Evolutionary conservation across 805 yeast species (phyloP).

Genomic region (Suhomyces sp.): DNA sequence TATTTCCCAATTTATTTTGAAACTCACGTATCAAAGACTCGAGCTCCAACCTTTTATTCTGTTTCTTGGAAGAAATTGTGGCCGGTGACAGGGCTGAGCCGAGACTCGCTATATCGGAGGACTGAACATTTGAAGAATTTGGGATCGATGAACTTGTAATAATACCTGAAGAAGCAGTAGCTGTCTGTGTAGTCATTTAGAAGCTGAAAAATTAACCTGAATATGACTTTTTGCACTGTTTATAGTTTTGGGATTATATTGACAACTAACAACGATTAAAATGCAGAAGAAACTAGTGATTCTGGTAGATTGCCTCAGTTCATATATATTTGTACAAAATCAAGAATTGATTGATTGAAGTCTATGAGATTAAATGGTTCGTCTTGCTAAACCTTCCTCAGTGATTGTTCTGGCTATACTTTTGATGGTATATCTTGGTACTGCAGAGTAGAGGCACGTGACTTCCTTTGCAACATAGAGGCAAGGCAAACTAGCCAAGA

Average conservation of each 20-base stretch:
- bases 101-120: conserved; percentile 1
- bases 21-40: conserved; percentile 63
- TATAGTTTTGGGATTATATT: background rate
- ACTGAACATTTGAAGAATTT: background rate
- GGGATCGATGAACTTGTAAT: background rate
- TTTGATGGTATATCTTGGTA: background rate
- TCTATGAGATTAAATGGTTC: background rate
- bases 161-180: background rate
- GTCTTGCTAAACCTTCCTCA: background rate
- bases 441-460: background rate
- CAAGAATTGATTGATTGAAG: background rate
- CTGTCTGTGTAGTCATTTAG: background rate
- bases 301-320: background rate
- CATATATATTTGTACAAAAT: background rate
- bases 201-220: background rate
- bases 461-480: background rate
- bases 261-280: background rate
- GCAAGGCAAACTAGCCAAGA: background rate
- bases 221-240: background rate
- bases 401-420: background rate
- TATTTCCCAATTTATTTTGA: conserved; percentile 66
- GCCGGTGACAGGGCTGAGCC: background rate
- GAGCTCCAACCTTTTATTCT: conserved; percentile 29
- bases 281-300: background rate
- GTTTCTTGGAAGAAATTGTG: background rate